Percentiles rank a stretch among this genome's conserved stretches.
Conservation (phyloP, 495 filamentous ascomycete species). For the Halenospora varia region DNA sequence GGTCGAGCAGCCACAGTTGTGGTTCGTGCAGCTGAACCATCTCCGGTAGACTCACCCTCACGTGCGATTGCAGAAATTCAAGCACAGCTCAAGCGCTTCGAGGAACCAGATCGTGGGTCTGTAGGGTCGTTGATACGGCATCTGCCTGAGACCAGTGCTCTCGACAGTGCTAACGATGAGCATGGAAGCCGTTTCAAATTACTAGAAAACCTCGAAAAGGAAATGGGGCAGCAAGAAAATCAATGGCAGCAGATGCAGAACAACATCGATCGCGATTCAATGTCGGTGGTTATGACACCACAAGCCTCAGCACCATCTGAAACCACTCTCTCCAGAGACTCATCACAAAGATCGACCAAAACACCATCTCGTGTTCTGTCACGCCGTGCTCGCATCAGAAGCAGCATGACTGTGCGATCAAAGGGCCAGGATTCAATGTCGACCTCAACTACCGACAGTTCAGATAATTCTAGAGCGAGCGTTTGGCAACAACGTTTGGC, state of each 20-base stretch:
- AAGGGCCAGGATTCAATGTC: constrained; percentile 21
- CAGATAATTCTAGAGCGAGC: constrained; percentile 28
- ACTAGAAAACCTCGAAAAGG: constrained; percentile 46
- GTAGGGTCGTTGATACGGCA: constrained; percentile 18
- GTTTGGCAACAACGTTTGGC: constrained; percentile 32
- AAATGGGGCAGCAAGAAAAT: constrained; percentile 47
- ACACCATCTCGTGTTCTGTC: constrained; percentile 6
- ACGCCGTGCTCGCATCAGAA: constrained; percentile 16
- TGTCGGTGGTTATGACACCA: constrained; percentile 39
- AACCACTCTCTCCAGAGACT: constrained; percentile 3
- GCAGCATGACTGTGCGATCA: constrained; percentile 24
- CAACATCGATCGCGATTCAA: constrained; percentile 43
- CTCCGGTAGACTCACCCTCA: constrained; percentile 43
- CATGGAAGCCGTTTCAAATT: constrained; percentile 28
- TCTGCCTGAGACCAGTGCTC: constrained; percentile 24
- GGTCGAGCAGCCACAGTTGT: constrained; percentile 28
- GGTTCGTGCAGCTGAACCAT: constrained; percentile 24
- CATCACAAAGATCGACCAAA: constrained; percentile 15
- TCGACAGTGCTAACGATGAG: constrained; percentile 23
- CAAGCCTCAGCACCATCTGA: constrained; percentile 5
- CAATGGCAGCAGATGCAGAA: constrained; percentile 47
- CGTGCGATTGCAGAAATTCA: constrained; percentile 45
- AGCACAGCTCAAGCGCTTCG: constrained; percentile 36
- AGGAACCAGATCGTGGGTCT: constrained; percentile 19
- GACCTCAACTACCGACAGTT: constrained; percentile 23